Evolutionary conservation across 331 rosid species (phyloP).

Genomic region (Phaseolus coccineus): DNA sequence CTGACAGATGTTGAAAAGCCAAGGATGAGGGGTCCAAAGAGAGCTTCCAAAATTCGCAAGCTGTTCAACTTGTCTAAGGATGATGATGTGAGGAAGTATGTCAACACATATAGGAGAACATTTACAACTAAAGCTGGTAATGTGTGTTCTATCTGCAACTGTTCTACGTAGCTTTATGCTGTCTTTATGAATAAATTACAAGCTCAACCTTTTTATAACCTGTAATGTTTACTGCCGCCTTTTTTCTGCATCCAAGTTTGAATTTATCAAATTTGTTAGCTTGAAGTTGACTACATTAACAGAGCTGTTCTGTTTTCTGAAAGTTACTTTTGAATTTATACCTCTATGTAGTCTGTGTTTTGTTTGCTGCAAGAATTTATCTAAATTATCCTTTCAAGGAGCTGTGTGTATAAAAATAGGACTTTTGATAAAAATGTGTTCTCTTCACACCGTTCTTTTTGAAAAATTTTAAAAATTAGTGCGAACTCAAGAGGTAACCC

Average conservation of each 20-base stretch:
- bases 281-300: neutral
- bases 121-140: constrained; percentile 51
- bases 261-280: neutral
- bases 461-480: neutral
- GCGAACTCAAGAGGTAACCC: neutral
- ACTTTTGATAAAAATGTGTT: neutral
- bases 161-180: constrained; percentile 5
- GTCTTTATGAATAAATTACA: neutral
- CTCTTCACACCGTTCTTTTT: neutral
- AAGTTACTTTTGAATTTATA: neutral
- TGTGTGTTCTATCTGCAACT: constrained; percentile 2
- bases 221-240: neutral
- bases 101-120: constrained; percentile 50
- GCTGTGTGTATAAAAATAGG: neutral
- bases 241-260: neutral
- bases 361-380: neutral
- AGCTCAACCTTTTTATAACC: neutral
- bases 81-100: constrained; percentile 56
- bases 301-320: neutral
- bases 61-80: constrained; percentile 52
- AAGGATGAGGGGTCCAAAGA: constrained; percentile 56
- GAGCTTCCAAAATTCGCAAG: constrained; percentile 53
- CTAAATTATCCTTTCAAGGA: neutral
- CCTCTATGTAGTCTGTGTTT: neutral
- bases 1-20: constrained; percentile 52